These are phyloP conservation scores for Leishmania aethiopica DNA, from an alignment of 208 protist species.

Conservation along the genomic window DNA sequence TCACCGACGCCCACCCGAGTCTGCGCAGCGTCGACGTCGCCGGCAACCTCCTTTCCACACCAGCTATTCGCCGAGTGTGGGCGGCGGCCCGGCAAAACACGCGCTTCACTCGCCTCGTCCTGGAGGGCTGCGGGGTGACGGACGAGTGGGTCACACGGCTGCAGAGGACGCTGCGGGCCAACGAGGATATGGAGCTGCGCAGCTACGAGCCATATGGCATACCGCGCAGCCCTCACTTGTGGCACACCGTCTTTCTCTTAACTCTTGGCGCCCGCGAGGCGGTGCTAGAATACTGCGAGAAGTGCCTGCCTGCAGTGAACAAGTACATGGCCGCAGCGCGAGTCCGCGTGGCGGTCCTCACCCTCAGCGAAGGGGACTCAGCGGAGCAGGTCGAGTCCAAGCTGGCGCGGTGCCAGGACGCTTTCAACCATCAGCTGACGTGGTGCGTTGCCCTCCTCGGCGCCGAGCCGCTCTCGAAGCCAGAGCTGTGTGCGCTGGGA, in stretches of 20 bases:
- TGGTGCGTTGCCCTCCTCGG: slow-evolving; percentile 76
- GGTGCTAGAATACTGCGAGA: slow-evolving; percentile 50
- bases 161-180: slow-evolving; percentile 54
- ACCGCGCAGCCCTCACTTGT: slow-evolving; percentile 39
- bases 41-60: slow-evolving; percentile 69
- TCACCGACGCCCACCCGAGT: slow-evolving; percentile 48
- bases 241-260: slow-evolving; percentile 76
- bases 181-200: slow-evolving; percentile 45
- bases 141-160: slow-evolving; percentile 75
- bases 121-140: slow-evolving; percentile 58
- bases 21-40: slow-evolving; percentile 67
- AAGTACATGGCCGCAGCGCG: slow-evolving; percentile 61
- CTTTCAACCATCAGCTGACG: slow-evolving; percentile 51
- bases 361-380: slow-evolving; percentile 49
- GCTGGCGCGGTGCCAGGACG: slow-evolving; percentile 62
- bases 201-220: slow-evolving; percentile 54
- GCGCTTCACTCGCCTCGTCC: slow-evolving; percentile 36
- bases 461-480: slow-evolving; percentile 27
- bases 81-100: slow-evolving; percentile 44
- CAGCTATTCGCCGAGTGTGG: slow-evolving; percentile 71
- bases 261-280: slow-evolving; percentile 47
- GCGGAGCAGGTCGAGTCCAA: slow-evolving; percentile 58
- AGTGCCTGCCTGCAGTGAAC: slow-evolving; percentile 59
- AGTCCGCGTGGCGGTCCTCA: slow-evolving; percentile 72
- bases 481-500: slow-evolving; percentile 42